These are phyloP conservation scores for Eremothecium coryli DNA, from an alignment of 1,139 yeast genomes.

Conservation along the genomic window DNA sequence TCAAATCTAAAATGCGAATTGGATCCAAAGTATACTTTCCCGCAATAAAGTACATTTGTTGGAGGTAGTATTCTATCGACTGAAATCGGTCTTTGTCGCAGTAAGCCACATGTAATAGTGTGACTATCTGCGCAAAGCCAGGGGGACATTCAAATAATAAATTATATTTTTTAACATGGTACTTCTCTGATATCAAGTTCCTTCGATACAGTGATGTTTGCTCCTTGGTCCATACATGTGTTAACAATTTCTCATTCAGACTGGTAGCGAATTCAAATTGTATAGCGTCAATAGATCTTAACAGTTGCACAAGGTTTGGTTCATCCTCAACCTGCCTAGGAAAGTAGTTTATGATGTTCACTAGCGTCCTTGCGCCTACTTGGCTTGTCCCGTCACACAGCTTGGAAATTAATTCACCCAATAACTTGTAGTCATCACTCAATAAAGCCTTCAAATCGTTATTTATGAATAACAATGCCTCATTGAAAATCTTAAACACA, in stretches of 20 bases:
- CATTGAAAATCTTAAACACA: conserved; percentile 6
- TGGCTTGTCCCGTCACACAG: conserved; percentile 5
- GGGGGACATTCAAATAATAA: conserved; percentile 70
- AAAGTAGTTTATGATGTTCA: conserved; percentile 9
- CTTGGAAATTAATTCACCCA: neutral
- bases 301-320: conserved; percentile 2
- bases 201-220: conserved; percentile 10
- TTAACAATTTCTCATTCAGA: conserved; percentile 10
- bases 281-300: conserved; percentile 2
- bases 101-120: conserved; percentile 42
- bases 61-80: conserved; percentile 41
- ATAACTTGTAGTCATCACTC: conserved; percentile 1
- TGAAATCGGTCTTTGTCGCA: conserved; percentile 35
- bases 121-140: conserved; percentile 65
- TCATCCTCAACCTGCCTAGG: conserved; percentile 9
- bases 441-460: conserved; percentile 2
- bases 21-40: conserved; percentile 80
- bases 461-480: conserved; percentile 6
- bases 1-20: conserved; percentile 53
- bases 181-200: conserved; percentile 22
- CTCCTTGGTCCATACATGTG: conserved; percentile 9
- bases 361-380: conserved; percentile 7
- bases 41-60: conserved; percentile 47
- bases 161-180: conserved; percentile 65
- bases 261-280: conserved; percentile 8